A percentile compares a stretch with the other conserved stretches of the same genome.
These are phyloP conservation scores for Porphyridium purpureum DNA, from an alignment of 23 red algal genomes.

Conservation along the genomic window DNA sequence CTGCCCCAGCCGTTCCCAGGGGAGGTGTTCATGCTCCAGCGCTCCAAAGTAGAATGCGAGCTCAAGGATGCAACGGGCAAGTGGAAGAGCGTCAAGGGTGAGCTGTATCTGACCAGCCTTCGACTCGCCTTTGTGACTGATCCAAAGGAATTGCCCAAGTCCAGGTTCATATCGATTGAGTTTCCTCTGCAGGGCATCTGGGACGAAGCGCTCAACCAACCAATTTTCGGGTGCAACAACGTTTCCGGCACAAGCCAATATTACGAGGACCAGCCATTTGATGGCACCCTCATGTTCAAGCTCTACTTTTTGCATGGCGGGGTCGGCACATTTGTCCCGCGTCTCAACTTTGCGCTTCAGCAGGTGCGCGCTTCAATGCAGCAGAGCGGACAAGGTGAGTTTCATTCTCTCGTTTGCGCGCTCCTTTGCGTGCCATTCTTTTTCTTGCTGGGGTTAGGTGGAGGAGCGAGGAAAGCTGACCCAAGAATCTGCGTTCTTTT, in stretches of 20 bases:
- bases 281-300: slow-evolving; percentile 25
- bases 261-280: slow-evolving; percentile 58
- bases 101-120: slow-evolving; percentile 44
- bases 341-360: background rate
- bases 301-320: slow-evolving; percentile 49
- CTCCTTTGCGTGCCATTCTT: too few relatives aligned
- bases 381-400: too few relatives aligned
- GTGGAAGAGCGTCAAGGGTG: slow-evolving; percentile 25
- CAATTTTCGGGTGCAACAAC: slow-evolving; percentile 50
- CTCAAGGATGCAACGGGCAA: slow-evolving; percentile 8
- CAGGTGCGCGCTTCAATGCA: too few relatives aligned
- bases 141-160: slow-evolving; percentile 7
- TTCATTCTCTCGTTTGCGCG: too few relatives aligned
- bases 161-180: slow-evolving; percentile 27
- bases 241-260: slow-evolving; percentile 19
- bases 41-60: slow-evolving; percentile 29
- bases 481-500: too few relatives aligned
- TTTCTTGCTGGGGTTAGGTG: too few relatives aligned
- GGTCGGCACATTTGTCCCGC: slow-evolving; percentile 44
- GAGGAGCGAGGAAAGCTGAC: too few relatives aligned
- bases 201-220: slow-evolving; percentile 47
- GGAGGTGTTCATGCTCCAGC: slow-evolving; percentile 49
- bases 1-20: slow-evolving; percentile 41
- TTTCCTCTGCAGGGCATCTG: slow-evolving; percentile 49
- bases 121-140: slow-evolving; percentile 11